Evolutionary conservation across 805 yeast genomes (phyloP).

Genomic region (Henningerozyma blattae): DNA sequence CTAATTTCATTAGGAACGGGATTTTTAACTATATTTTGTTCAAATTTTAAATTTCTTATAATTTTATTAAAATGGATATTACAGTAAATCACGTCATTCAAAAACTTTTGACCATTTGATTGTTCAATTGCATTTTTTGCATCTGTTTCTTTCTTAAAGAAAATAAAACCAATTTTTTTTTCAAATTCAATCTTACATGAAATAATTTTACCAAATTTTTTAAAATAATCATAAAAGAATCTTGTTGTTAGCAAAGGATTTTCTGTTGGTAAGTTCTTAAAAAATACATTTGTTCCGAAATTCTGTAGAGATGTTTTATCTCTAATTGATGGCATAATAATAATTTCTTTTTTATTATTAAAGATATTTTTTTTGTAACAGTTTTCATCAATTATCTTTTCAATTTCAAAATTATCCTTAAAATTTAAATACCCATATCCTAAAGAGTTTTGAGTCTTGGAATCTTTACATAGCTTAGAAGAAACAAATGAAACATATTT

Average conservation of each 20-base stretch:
- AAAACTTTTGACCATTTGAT: conserved; percentile 16
- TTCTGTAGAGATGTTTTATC: conserved; percentile 29
- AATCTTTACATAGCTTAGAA: conserved; percentile 49
- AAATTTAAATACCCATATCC: conserved; percentile 71
- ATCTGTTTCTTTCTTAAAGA: conserved; percentile 22
- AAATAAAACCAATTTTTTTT: conserved; percentile 31
- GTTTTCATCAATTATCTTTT: conserved; percentile 42
- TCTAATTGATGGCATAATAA: conserved; percentile 45
- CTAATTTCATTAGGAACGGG: no score
- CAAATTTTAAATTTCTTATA: conserved; percentile 1
- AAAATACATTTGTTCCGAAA: conserved; percentile 39
- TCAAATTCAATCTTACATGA: conserved; percentile 30
- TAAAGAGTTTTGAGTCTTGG: conserved; percentile 40
- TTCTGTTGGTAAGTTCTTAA: conserved; percentile 31
- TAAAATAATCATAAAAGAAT: conserved; percentile 38
- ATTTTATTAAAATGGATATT: conserved; percentile 24
- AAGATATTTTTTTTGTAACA: conserved; percentile 34
- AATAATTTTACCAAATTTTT: conserved; percentile 32
- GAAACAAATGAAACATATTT: conserved; percentile 36
- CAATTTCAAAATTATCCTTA: conserved; percentile 36
- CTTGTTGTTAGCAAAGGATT: conserved; percentile 26
- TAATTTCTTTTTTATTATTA: conserved; percentile 34
- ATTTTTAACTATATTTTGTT: no score
- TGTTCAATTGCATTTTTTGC: conserved; percentile 27
- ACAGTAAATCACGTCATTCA: conserved; percentile 24